These are phyloP conservation scores for Colletotrichum salicis DNA, from an alignment of 2,329 filamentous ascomycete species.

Conservation along the genomic window DNA sequence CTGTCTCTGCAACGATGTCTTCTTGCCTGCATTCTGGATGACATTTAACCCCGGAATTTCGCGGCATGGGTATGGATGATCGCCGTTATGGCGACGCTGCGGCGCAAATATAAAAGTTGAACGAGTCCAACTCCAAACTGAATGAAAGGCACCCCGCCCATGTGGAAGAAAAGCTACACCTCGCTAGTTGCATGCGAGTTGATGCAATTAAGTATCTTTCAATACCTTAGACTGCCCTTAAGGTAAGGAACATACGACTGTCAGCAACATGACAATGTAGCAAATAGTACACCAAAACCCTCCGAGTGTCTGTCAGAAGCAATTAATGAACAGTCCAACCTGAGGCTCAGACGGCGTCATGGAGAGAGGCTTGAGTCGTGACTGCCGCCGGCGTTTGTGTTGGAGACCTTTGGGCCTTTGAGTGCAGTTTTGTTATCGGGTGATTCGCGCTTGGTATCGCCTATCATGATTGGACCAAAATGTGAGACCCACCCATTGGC, in stretches of 20 bases:
- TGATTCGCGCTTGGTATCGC: conserved; percentile 25
- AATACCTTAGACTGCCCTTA: neutral
- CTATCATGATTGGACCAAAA: conserved; percentile 7
- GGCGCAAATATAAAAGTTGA: neutral
- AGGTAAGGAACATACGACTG: neutral
- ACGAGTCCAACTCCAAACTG: neutral
- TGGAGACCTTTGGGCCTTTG: conserved; percentile 1
- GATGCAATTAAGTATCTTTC: neutral
- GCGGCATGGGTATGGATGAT: neutral
- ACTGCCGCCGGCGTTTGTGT: neutral
- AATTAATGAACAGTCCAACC: neutral
- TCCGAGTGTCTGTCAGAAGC: neutral
- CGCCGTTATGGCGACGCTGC: neutral
- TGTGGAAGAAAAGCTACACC: neutral
- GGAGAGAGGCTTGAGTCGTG: conserved; percentile 11
- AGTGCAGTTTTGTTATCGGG: conserved; percentile 22
- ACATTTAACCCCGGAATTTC: neutral
- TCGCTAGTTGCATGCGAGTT: neutral
- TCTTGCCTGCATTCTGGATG: conserved; percentile 3
- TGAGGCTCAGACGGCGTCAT: conserved; percentile 18
- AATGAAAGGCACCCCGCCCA: neutral
- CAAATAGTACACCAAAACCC: neutral
- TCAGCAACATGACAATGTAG: neutral
- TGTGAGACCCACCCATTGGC: conserved; percentile 2
- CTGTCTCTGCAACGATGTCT: neutral